phyloP scores from a whole-genome alignment of 495 filamentous ascomycete genomes.

The Neurospora sp. region DNA sequence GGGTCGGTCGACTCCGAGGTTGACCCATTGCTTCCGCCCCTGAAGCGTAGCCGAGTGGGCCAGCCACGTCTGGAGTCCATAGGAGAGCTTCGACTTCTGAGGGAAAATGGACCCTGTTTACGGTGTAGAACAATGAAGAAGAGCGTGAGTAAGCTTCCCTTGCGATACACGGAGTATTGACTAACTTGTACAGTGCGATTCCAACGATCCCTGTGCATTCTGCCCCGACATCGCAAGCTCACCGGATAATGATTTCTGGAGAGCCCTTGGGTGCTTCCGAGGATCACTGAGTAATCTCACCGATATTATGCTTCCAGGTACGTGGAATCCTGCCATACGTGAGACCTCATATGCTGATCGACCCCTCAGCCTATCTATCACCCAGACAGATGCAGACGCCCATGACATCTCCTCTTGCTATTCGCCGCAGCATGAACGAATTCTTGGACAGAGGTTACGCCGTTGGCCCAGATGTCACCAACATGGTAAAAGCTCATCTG shows the following conservation, averaged over 20 bases:
- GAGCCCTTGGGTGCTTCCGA: slow-evolving; percentile 35
- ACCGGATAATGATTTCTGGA: slow-evolving; percentile 33
- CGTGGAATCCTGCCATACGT: background rate
- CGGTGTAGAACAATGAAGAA: slow-evolving; percentile 34
- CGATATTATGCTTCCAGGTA: slow-evolving; percentile 38
- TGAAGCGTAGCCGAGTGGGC: slow-evolving; percentile 38
- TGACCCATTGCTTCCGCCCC: slow-evolving; percentile 38
- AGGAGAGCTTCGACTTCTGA: slow-evolving; percentile 36
- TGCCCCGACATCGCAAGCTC: slow-evolving; percentile 27
- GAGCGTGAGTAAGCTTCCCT: slow-evolving; percentile 22
- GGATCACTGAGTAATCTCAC: slow-evolving; percentile 31
- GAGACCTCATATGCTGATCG: background rate
- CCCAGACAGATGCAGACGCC: slow-evolving; percentile 38
- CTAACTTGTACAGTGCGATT: slow-evolving; percentile 30
- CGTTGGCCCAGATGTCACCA: slow-evolving; percentile 23
- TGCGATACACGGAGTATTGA: background rate
- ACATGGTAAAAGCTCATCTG: slow-evolving; percentile 30
- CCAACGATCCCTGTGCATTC: slow-evolving; percentile 32
- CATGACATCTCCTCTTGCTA: slow-evolving; percentile 37
- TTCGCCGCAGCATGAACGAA: slow-evolving; percentile 40
- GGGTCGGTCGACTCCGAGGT: slow-evolving; percentile 38
- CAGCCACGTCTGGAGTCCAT: slow-evolving; percentile 39
- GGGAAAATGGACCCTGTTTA: slow-evolving; percentile 35
- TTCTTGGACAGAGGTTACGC: slow-evolving; percentile 35
- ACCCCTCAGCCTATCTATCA: slow-evolving; percentile 26